Evolutionary conservation across 495 filamentous ascomycete species (phyloP), one percentile per base, ranked within the genome.

Genomic region (Aspergillus ellipticus): DNA sequence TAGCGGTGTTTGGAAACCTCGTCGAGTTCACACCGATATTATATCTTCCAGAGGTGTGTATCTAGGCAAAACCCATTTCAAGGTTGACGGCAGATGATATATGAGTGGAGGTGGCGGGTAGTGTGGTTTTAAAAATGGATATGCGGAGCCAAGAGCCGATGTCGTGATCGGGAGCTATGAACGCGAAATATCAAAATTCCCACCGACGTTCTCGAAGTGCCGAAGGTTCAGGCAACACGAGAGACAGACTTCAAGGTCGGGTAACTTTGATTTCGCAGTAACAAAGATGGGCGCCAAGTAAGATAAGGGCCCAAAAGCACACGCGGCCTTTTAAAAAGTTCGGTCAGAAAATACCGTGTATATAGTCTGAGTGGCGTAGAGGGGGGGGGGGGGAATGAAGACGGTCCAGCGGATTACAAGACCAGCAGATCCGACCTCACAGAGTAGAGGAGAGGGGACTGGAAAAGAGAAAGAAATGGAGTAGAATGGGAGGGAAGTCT

Each of bases 141-240:
- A 55, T 56, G 42, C 51, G 46, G 42, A 48, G 51, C 54, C 56
- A 59, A 62, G 54, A 48, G 39, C 42, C 58, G 61, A 67, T 67
- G 65, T 67, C 65, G 65, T 67, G 65, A 64, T 67, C 55, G 19
- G 20, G 47, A 58, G 53, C 56, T 57, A 15, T 31, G 16, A 66
- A 59, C 54, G 58, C 61, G 61, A 66, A 59, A 51, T 45, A 43
- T 28, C 49, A 46, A 51, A 33, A 42, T 22, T 51, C 54, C 47
- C 50, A 51, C 51, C 46, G 48, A 51, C 24, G 43, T 22, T 45
- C 45, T 22, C 41, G 42, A 46, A 20, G 37, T 46, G 17, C 7
- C 7, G 24, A 54, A 50, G 51, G 26, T 39, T 45, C 33, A 48
- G 20, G 28, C n/a, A 17, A 33, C 33, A 49, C 35, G 33, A 49